Evolutionary conservation across 1,284 basidiomycete genomes (phyloP), one percentile per base, ranked within the genome.

Genomic region (Microbotryum silenes-acaulis): DNA sequence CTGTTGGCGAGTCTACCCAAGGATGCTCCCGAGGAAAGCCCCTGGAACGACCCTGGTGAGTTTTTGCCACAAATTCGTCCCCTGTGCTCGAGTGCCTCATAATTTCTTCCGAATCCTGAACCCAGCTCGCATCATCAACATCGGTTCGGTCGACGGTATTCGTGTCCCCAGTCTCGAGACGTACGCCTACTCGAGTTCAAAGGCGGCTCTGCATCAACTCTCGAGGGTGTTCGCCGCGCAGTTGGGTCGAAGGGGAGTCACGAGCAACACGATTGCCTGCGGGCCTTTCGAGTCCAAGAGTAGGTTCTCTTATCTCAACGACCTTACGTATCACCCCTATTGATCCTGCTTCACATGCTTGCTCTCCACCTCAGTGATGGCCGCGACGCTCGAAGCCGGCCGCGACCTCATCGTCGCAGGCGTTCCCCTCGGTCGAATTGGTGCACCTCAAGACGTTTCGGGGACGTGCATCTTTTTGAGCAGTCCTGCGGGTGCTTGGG

Each of bases 201-300:
- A 88, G 72, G 82, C 82, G 6, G 82, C 77, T 2, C 74, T 83
- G 59, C 81, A 83, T 71, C 85, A 85, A 59, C 75, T 87, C 51
- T 84, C 83, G 60, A 77, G 81, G 23, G 81, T 84, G 66, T 77
- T 87, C 29, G 85, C 82, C 1, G 79, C 79, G 20, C 76, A 82
- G 16, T 78, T 87, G 14, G 85, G 84, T 0, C 75, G 74, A 56
- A 82, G 85, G 61, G 80, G 81, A 2, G 82, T 87, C 66, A 81
- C 81, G 20, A 82, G 83, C 72, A 87, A 87, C 72, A 82, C 83
- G 6, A 82, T 87, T 62, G 84, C 85, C 2, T 84, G 84, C 61
- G 85, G 83, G 74, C 73, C 72, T 69, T 79, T 74, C 60, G 54
- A 64, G 49, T 60, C 57, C 53, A 52, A 52, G 58, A 56, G 48